Base-by-base conservation (phyloP, 495 filamentous ascomycete species). In the Hyaloscypha hepaticicola region DNA sequence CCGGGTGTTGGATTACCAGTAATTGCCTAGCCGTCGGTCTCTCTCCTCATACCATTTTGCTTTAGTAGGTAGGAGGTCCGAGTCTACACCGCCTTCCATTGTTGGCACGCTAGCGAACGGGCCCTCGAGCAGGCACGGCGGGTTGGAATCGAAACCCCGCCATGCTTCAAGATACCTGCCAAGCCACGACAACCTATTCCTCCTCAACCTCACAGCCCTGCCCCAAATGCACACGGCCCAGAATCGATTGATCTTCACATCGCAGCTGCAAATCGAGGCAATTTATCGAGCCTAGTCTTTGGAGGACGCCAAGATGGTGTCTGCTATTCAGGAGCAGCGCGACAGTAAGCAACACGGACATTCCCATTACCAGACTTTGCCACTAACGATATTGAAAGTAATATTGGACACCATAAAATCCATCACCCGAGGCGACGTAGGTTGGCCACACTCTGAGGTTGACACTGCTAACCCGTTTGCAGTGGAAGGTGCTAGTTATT, bases 401-500 rank as follows among this genome's bases (percentile, higher is more conserved):
- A 75, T 87, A 58, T 75, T 87, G 67, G 75, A 81, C 28, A 80
- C 78, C 16, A 81, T 88, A 51, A 82, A 78, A 67, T 73, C 73
- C 55, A 85, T 85, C 41, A 82, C 82, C 64, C 75, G 70, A 68
- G 81, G 81, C 67, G 82, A 85, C 55, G 82, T 85, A 72, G 72
- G 81, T 72, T 24, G 48, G n/a, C 60, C 22, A 6, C 9, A 11
- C 53, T 33, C 5, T 29, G 28, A n/a, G 8, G 26, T 57, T 3
- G 2, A 57, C 27, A 57, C 26, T 16, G 14, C 65, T 69, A 48
- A 70, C 33, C 21, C 57, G 11, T 52, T 72, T 73, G 62, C 73
- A 98, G 94, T 98, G 95, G 95, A 97, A 96, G 83, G 89, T 97
- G 69, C 77, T 98, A 71, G 89, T 99, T 31, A 77, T 96, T 69